phyloP scores from a whole-genome alignment of 1,284 basidiomycete species.

The Cryptococcus sp. region DNA sequence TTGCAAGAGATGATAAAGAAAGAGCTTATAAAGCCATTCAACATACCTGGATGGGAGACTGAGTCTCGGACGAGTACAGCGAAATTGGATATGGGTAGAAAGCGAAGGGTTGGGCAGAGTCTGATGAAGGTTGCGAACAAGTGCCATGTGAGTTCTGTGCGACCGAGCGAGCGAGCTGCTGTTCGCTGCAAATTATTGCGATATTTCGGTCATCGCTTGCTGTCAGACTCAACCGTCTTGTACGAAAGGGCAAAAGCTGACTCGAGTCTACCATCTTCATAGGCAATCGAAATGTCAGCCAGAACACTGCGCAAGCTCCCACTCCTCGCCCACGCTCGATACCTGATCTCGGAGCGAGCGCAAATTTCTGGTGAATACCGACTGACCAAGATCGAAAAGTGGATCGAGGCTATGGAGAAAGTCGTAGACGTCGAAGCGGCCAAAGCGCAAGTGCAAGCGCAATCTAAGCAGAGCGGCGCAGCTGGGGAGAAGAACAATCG shows the following conservation, averaged over 20 bases:
- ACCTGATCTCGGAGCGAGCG: conserved; percentile 57
- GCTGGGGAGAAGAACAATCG: neutral
- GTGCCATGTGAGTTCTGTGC: too few species aligned
- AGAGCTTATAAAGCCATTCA: conserved; percentile 64
- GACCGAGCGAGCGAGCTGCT: too few species aligned
- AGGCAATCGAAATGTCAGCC: conserved; percentile 78
- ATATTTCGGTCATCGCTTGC: neutral
- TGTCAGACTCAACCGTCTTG: neutral
- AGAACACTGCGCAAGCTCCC: conserved; percentile 85
- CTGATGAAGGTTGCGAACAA: too few species aligned
- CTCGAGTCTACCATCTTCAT: conserved; percentile 27
- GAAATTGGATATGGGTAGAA: neutral
- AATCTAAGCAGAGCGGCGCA: conserved; percentile 5
- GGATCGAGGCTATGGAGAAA: conserved; percentile 66
- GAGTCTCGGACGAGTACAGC: too few species aligned
- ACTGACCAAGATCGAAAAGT: conserved; percentile 25
- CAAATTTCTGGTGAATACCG: conserved; percentile 16
- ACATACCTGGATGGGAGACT: too few species aligned
- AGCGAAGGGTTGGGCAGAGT: neutral
- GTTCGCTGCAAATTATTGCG: too few species aligned
- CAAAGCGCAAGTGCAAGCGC: conserved; percentile 18
- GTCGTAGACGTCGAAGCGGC: conserved; percentile 58
- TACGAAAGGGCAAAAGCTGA: neutral
- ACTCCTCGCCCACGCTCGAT: conserved; percentile 82
- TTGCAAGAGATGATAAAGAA: conserved; percentile 75